A percentile compares a stretch with the other conserved stretches of the same genome.
These are phyloP conservation scores for Calonectria multiphialidica DNA, from an alignment of 2,329 filamentous ascomycete species.

Conservation along the genomic window DNA sequence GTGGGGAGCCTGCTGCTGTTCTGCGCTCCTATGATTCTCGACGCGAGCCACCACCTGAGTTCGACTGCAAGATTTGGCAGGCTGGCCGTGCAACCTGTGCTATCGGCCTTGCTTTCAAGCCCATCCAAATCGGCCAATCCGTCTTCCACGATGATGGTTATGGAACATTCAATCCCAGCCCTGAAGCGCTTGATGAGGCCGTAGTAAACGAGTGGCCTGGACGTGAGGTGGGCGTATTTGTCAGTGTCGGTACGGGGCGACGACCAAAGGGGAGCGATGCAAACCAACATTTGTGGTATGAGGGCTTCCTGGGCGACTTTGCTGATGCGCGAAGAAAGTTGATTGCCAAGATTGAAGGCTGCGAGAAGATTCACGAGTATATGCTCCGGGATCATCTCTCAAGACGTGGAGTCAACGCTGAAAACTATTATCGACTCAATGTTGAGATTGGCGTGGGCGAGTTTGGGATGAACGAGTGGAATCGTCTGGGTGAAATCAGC, in stretches of 20 bases:
- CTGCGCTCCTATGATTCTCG: slow-evolving; percentile 96
- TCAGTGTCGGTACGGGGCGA: slow-evolving; percentile 95
- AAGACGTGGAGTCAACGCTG: slow-evolving; percentile 83
- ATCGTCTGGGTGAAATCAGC: slow-evolving; percentile 92
- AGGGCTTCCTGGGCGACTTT: slow-evolving; percentile 92
- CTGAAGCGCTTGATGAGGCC: slow-evolving; percentile 89
- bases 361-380: slow-evolving; percentile 88
- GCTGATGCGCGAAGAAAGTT: slow-evolving; percentile 88
- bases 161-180: slow-evolving; percentile 92
- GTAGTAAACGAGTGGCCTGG: slow-evolving; percentile 95
- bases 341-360: slow-evolving; percentile 94
- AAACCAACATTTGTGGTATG: slow-evolving; percentile 88
- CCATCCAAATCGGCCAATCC: slow-evolving; percentile 92
- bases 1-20: slow-evolving; percentile 76
- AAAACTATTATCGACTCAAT: slow-evolving; percentile 97
- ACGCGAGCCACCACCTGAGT: slow-evolving; percentile 90
- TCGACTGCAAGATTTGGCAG: slow-evolving; percentile 96
- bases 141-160: slow-evolving; percentile 93
- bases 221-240: slow-evolving; percentile 89
- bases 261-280: slow-evolving; percentile 75
- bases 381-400: slow-evolving; percentile 85
- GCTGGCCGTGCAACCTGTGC: slow-evolving; percentile 94
- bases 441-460: slow-evolving; percentile 96
- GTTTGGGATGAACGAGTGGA: slow-evolving; percentile 99
- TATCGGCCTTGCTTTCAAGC: slow-evolving; percentile 94